Conservation (phyloP, 768 basidiomycete genomes). For the Lentinus tigrinus region DNA sequence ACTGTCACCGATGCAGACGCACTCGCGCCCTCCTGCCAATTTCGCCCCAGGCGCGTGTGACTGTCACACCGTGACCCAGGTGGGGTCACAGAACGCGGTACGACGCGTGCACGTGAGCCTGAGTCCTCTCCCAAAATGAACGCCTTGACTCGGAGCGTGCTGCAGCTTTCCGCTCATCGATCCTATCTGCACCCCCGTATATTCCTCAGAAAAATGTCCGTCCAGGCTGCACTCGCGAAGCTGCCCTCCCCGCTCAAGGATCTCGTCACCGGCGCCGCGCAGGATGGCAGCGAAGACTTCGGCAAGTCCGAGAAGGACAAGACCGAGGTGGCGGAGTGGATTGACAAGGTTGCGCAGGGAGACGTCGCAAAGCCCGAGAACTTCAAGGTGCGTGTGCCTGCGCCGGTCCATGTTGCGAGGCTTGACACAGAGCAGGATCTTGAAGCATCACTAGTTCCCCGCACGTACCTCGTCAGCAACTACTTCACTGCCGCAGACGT, state of each 20-base stretch:
- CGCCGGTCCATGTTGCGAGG: neutral
- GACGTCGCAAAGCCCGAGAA: conserved; percentile 45
- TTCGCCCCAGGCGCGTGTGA: conserved; percentile 1
- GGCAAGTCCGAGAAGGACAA: conserved; percentile 63
- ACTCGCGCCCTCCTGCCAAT: neutral
- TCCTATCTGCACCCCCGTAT: neutral
- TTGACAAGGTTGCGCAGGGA: conserved; percentile 57
- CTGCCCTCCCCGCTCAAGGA: conserved; percentile 37
- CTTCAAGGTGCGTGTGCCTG: conserved; percentile 45
- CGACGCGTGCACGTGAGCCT: conserved; percentile 18
- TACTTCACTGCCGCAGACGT: conserved; percentile 88
- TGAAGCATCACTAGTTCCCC: conserved; percentile 65
- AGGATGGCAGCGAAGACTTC: conserved; percentile 41
- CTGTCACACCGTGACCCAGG: neutral
- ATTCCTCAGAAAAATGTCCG: conserved; percentile 26
- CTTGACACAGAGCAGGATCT: conserved; percentile 51
- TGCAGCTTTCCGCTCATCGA: conserved; percentile 10
- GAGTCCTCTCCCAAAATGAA: conserved; percentile 12
- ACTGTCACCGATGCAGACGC: neutral
- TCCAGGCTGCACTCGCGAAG: conserved; percentile 23
- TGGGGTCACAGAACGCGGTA: conserved; percentile 14
- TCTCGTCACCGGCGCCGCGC: conserved; percentile 45
- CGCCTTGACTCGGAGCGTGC: conserved; percentile 11
- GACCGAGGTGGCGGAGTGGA: conserved; percentile 66
- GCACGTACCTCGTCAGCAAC: conserved; percentile 85